Conservation (phyloP, 2,329 filamentous ascomycete genomes). For the Sporothrix curviconia region DNA sequence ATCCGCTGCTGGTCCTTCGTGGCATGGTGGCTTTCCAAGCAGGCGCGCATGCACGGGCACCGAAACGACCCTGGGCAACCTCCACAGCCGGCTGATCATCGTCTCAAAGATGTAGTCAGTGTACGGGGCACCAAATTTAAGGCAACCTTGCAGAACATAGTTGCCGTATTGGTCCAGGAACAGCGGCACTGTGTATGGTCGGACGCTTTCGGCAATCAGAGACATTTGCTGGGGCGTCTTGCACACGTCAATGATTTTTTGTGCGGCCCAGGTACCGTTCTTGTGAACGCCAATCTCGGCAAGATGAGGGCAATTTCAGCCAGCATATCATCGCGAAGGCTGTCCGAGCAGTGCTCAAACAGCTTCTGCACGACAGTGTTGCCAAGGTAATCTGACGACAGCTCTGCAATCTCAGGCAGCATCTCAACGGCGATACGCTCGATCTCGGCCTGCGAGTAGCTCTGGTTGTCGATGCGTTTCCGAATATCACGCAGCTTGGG, state of each 20-base stretch:
- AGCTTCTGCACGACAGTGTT: constrained; percentile 99
- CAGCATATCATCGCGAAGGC: constrained; percentile 86
- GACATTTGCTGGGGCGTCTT: constrained; percentile 77
- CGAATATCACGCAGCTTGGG: constrained; percentile 91
- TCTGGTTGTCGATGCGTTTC: constrained; percentile 95
- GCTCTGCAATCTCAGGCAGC: constrained; percentile 92
- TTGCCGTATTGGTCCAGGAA: constrained; percentile 98
- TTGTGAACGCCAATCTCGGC: constrained; percentile 98
- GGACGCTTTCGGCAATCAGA: constrained; percentile 76
- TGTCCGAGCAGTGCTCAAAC: constrained; percentile 91
- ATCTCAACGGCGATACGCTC: constrained; percentile 88
- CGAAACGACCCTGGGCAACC: constrained; percentile 84
- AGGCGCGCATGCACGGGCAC: constrained; percentile 91
- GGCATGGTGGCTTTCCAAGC: constrained; percentile 89
- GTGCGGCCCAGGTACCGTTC: constrained; percentile 97
- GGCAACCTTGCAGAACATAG: constrained; percentile 93
- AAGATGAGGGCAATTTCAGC: constrained; percentile 81
- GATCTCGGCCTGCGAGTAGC: constrained; percentile 77
- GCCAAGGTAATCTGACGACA: constrained; percentile 91
- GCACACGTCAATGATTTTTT: constrained; percentile 98
- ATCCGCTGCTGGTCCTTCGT: constrained; percentile 94
- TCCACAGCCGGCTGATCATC: constrained; percentile 93
- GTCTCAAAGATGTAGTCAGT: constrained; percentile 98
- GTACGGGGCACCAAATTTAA: constrained; percentile 81
- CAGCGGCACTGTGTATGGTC: constrained; percentile 79